Conservation (phyloP, 257 asterid species). For the Petunia secreta region DNA sequence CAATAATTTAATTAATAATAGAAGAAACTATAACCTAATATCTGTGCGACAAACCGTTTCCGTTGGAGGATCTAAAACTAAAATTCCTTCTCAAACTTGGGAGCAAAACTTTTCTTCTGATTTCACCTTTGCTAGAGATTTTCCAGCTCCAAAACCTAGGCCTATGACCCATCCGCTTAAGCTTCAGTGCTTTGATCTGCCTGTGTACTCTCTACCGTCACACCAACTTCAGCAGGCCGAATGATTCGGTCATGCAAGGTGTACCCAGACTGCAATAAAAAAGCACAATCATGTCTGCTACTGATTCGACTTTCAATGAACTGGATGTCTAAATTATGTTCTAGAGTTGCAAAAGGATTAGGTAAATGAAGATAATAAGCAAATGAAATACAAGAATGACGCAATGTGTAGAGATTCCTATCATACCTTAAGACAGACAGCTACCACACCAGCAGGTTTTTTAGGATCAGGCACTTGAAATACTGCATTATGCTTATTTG, state of each 20-base stretch:
- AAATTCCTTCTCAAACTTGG: background rate
- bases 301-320: background rate
- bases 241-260: constrained; percentile 70
- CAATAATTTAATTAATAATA: background rate
- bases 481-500: constrained; percentile 89
- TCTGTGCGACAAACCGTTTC: background rate
- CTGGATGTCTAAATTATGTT: background rate
- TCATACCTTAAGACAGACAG: constrained; percentile 84
- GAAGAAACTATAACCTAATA: background rate
- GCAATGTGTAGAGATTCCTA: background rate
- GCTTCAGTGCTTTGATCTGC: constrained; percentile 40
- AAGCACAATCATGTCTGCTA: background rate
- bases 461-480: constrained; percentile 94
- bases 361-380: background rate
- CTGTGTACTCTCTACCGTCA: constrained; percentile 47
- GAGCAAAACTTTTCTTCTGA: constrained; percentile 1
- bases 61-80: background rate
- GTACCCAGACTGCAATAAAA: constrained; percentile 64
- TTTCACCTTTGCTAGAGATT: background rate
- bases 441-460: constrained; percentile 75
- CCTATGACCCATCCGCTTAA: constrained; percentile 21
- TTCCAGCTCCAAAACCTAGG: constrained; percentile 1
- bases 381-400: background rate
- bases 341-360: background rate
- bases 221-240: constrained; percentile 96